Conservation (phyloP, 257 asterid species). For the Ocimum tenuiflorum region DNA sequence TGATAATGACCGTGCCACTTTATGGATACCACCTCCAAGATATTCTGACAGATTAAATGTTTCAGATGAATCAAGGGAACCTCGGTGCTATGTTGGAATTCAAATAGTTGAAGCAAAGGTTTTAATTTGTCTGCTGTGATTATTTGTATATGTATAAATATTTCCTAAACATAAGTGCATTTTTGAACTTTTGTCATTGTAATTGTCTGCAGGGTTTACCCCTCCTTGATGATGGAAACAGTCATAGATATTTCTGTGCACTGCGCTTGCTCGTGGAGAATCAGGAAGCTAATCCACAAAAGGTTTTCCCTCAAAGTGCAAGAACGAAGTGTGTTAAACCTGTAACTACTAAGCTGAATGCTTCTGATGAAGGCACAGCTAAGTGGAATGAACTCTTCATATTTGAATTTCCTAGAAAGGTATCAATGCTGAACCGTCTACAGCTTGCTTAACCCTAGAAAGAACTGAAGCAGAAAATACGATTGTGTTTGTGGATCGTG, state of each 20-base stretch:
- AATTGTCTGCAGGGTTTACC: constrained; percentile 67
- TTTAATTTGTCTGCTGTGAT: not conserved
- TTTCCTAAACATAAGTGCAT: not conserved
- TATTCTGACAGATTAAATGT: constrained; percentile 86
- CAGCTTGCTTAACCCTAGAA: not conserved
- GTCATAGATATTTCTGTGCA: constrained; percentile 88
- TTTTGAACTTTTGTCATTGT: not conserved
- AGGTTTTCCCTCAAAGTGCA: constrained; percentile 98
- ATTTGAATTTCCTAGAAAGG: constrained; percentile 97
- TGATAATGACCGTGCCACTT: constrained; percentile 43
- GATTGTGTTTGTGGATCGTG: not conserved
- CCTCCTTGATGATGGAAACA: constrained; percentile 88
- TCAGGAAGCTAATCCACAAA: constrained; percentile 81
- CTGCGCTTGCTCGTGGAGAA: constrained; percentile 88
- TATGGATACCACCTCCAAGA: constrained; percentile 90
- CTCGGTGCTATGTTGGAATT: constrained; percentile 76
- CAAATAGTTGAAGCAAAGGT: constrained; percentile 93
- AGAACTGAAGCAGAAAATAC: not conserved
- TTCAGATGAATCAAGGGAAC: constrained; percentile 79
- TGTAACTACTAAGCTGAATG: constrained; percentile 30
- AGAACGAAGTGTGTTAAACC: constrained; percentile 97
- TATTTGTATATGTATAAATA: not conserved
- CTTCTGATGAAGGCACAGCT: constrained; percentile 66
- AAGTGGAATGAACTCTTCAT: constrained; percentile 93
- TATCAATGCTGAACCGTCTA: constrained; percentile 24